Base-by-base conservation (phyloP, 1,139 yeast genomes). In the Yamadazyma epiphylla region DNA sequence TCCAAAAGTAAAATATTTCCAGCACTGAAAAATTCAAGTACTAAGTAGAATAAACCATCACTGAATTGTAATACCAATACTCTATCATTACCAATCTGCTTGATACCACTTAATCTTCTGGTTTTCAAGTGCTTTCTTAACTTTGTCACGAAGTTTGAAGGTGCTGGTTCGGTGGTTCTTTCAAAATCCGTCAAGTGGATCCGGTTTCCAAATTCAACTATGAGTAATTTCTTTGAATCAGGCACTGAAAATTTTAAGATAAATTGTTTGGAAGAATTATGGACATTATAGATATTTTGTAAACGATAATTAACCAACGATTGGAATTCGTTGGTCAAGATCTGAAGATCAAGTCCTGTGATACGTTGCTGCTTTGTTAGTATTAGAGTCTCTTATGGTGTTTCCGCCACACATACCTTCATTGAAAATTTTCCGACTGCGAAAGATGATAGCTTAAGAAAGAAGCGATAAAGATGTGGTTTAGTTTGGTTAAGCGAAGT, bases 1-100 rank as follows among this genome's bases (percentile, higher is more conserved):
- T 89, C 94, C 41, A 89, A 64, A 15, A 91, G 64, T 19, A 91
- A 63, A 36, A 91, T 76, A 49, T 91, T 91, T 22, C 98, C 98
- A 2, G 96, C 96, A 50, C 96, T 86, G 61, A 88, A 89, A 46
- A 91, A 89, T 51, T 91, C 98, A 37, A 91, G 59, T 0, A 86
- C 95, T 42, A 89, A 63, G 48, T 84, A 82, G 54, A 62, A 85
- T 33, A 77, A 52, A 5, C 95, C 94, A 45, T 86, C 94, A 31
- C 88, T 77, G 55, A 91, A 89, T 36, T 85, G 78, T 29, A 91
- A 54, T 0, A 87, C 94, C 32, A 86, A 63, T 13, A 87, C 76
- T 51, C 98, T 71, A 51, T 88, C 96, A 44, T 77, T 74, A 1
- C 78, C 80, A 9, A 91, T 74, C 41, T 88, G 94, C 40, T 73